These are phyloP conservation scores for Chenopodium suecicum DNA, from an alignment of 148 eudicot species.

Conservation along the genomic window DNA sequence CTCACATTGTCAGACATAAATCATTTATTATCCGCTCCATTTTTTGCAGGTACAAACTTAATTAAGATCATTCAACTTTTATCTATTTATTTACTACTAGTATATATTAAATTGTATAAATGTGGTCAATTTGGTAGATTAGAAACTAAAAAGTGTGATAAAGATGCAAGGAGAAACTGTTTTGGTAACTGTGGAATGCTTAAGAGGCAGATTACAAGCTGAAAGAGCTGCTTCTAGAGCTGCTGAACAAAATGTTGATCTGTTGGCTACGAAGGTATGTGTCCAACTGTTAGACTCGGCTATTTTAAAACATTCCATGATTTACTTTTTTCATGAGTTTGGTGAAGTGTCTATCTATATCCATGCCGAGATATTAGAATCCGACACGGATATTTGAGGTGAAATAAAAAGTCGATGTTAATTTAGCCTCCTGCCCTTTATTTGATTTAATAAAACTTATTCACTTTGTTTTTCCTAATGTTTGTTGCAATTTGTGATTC, in stretches of 20 bases:
- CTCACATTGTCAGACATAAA: neutral
- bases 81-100: no score
- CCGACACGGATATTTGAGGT: no score
- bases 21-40: neutral
- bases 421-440: no score
- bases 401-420: no score
- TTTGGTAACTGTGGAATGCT: conserved; percentile 26
- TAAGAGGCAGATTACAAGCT: conserved; percentile 35
- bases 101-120: no score
- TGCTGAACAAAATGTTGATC: conserved; percentile 13
- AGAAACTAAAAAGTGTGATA: neutral
- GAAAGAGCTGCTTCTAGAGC: conserved; percentile 32
- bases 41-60: neutral
- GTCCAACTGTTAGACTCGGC: no score
- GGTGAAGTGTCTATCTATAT: no score
- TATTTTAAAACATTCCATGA: no score
- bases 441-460: neutral
- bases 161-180: conserved; percentile 27
- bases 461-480: no score
- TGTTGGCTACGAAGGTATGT: conserved; percentile 16
- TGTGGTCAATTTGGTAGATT: neutral
- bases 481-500: conserved; percentile 4
- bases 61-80: neutral
- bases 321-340: no score
- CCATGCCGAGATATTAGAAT: no score